Base-by-base conservation (phyloP, 495 filamentous ascomycete species). In the Aspergillus panamensis region DNA sequence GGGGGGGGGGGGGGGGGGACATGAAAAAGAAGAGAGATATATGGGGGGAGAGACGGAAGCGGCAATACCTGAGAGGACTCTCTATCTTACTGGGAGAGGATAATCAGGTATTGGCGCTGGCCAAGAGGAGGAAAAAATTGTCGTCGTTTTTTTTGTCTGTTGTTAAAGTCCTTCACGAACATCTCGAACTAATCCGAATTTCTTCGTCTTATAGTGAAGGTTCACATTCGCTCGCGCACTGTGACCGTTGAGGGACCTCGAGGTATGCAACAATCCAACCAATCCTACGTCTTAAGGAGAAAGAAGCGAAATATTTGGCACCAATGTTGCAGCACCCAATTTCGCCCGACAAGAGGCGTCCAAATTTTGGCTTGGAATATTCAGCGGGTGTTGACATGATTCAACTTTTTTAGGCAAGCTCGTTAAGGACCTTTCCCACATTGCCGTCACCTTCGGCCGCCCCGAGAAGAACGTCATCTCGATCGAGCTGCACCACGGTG, bases 401-500 rank as follows among this genome's bases (percentile, higher is more conserved):
- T 47, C 19, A 3, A 10, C 42, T 58, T 50, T 37, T 25, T 55
- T 62, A 89, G 88, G 92, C 80, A 95, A 95, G 80, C 90, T 98
- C 67, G 80, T 77, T 50, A 98, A 98, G 88, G 88, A 96, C 77
- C 87, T 98, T 60, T 90, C 86, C 76, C 94, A 98, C 79, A 80
- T 98, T 64, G 86, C 94, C 51, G 92, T 98, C 76, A 95, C 86
- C 85, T 98, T 97, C 85, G 86, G 86, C 68, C 80, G 87, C 70
- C 87, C 89, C 67, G 80, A 84, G 79, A 83, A 86, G 78, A 80
- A 87, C 77, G 70, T 89, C 58, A 92, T 98, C 84, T 85, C 86
- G 64, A 96, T 98, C 76, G 91, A 96, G 77, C 83, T 98, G 71
- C 95, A 97, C 84, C 94, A 98, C 78, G 94, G 94, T 74, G 81